These are phyloP conservation scores for Vanilla planifolia DNA, from an alignment of 106 monocot genomes.

Conservation along the genomic window DNA sequence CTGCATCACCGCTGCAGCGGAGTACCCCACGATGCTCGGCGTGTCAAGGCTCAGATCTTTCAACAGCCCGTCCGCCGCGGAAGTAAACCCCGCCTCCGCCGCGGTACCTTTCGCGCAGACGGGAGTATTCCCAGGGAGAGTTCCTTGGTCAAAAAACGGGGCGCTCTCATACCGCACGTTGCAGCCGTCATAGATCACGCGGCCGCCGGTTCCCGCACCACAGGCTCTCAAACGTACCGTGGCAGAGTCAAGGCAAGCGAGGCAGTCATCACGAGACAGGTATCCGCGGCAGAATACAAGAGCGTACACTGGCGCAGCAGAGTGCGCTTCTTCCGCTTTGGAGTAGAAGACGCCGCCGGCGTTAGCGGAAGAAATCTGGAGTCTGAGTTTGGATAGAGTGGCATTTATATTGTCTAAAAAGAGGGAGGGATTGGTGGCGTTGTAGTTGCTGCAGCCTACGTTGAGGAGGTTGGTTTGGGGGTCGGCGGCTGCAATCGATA, in stretches of 20 bases:
- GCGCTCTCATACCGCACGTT: constrained; percentile 50
- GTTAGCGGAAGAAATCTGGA: constrained; percentile 11
- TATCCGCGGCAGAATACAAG: constrained; percentile 48
- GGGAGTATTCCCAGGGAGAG: constrained; percentile 32
- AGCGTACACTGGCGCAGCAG: constrained; percentile 27
- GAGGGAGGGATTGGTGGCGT: constrained; percentile 23
- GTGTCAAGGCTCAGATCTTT: constrained; percentile 25
- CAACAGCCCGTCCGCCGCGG: constrained; percentile 13
- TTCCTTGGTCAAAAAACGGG: constrained; percentile 41
- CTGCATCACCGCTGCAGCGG: constrained; percentile 25
- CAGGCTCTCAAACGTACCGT: constrained; percentile 18
- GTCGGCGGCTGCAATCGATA: constrained; percentile 17
- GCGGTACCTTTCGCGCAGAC: constrained; percentile 23
- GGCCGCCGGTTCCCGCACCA: constrained; percentile 48
- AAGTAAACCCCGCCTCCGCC: not conserved
- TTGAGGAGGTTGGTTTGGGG: constrained; percentile 35
- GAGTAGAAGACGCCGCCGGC: constrained; percentile 19
- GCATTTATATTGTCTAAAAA: constrained; percentile 26
- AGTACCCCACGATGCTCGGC: constrained; percentile 18
- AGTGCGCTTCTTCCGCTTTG: constrained; percentile 20
- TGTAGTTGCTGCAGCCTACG: constrained; percentile 63
- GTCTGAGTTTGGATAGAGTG: constrained; percentile 22
- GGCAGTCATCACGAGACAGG: constrained; percentile 37
- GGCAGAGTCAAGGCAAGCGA: constrained; percentile 33
- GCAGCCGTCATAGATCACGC: constrained; percentile 53